Base-by-base conservation (phyloP, 805 yeast genomes). In the Wickerhamomyces silvicola region DNA sequence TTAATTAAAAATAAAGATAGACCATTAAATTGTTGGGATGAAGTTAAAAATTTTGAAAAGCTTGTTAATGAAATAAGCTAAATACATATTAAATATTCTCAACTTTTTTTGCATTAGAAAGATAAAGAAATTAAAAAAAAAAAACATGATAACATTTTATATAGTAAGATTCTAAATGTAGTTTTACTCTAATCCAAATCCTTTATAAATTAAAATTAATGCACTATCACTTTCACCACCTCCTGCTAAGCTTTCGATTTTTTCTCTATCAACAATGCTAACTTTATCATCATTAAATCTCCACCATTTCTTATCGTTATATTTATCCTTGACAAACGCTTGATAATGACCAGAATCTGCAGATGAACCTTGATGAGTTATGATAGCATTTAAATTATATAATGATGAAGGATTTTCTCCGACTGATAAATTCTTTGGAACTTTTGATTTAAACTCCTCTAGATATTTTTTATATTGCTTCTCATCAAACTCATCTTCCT, bases 191-290 rank as follows among this genome's bases (percentile, higher is more conserved):
- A 81, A 62, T 13, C 90, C 94, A 42, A 81, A 73, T 6, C 86
- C 94, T 54, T 80, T 81, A 65, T 92, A 92, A 34, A 92, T 62
- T 45, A 90, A 68, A 35, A 92, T 79, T 57, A 92, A 72, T 3
- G 98, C 99, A 50, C 92, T 78, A 59, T 92, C 99, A 46, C 95
- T 77, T 63, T 94, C 98, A 36, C 97, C 97, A 36, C 99, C 99
- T 27, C 98, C 99, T 5, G 97, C 83, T 44, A 92, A 68, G 35
- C 72, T 59, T 56, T 87, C 95, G 39, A 92, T 77, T 52, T 75
- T 85, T 31, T 87, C 92, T 51, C 76, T 81, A 40, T 70, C 75
- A n/a, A 88, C 87, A 25, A 68, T 62, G 7, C 75, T 64, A 12
- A 92, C 95, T 54, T 81, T 81, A 60, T 88, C 95, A 58, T 92